Evolutionary conservation across 2,329 filamentous ascomycete species (phyloP), one percentile per base, ranked within the genome.

Genomic region (Exophiala spinifera): DNA sequence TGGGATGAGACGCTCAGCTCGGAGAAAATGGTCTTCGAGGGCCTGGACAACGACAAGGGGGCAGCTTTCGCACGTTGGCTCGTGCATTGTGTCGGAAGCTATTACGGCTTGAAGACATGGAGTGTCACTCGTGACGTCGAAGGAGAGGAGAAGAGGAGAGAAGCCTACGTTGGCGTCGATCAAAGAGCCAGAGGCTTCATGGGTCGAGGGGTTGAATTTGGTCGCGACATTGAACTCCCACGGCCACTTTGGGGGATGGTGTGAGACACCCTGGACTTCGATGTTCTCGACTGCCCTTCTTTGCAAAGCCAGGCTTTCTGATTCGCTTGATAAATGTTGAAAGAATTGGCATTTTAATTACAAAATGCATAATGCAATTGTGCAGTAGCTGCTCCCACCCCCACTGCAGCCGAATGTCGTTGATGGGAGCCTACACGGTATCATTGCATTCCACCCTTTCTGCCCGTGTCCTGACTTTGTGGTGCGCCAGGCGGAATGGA

Each of bases 1-100:
- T 61, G 65, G 49, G 49, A 57, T 10, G 53, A 52, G 6, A 68
- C 49, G 65, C 71, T 62, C 73, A 81, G 48, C 80, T 82, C 61
- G 75, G 77, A 47, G 81, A 84, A 84, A 61, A 77, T 95, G 74
- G 80, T 97, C 7, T 91, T 95, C 69, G 89, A 96, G 70, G 86
- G 85, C 43, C 75, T 86, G 31, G 87, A 84, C 14, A 84, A 87
- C 53, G 90, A 91, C 64, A 84, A 85, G 56, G 82, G 84, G 6
- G 88, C 88, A 46, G 82, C 86, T 3, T 96, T 96, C 75, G 91
- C 89, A 86, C 88, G 92, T 60, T 97, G 91, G 88, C 82, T 97
- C 50, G 89, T 95, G 1, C 91, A 97, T 71, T 88, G 89, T 54
- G 91, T 97, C 60, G 92, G 89, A 8, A 83, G 87, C 37, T 97